These are phyloP conservation scores for Phanerochaete sordida DNA, from an alignment of 768 basidiomycete species.

Conservation along the genomic window DNA sequence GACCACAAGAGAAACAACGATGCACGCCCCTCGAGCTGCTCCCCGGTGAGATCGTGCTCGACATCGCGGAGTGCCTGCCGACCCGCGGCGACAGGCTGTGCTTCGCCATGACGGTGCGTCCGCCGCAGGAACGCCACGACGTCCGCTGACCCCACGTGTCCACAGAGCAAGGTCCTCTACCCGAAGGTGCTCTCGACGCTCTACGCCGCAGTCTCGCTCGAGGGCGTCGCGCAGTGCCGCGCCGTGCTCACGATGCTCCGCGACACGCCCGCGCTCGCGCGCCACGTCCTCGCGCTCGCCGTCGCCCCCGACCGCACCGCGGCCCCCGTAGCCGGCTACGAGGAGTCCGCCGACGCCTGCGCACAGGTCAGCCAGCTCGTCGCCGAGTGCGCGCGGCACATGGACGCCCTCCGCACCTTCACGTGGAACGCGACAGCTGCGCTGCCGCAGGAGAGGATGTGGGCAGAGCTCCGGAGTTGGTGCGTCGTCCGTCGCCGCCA, in stretches of 20 bases:
- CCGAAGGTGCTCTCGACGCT: constrained; percentile 50
- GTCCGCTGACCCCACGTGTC: neutral
- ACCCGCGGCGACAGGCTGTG: constrained; percentile 52
- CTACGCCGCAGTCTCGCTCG: constrained; percentile 55
- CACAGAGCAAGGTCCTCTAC: neutral
- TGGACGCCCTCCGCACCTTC: constrained; percentile 67
- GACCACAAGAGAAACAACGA: neutral
- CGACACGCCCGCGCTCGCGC: constrained; percentile 50
- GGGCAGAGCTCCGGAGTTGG: constrained; percentile 70
- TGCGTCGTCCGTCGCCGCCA: constrained; percentile 29
- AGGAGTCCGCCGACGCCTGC: constrained; percentile 24
- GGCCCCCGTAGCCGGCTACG: constrained; percentile 1
- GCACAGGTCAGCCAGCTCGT: constrained; percentile 48
- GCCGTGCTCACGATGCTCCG: constrained; percentile 64
- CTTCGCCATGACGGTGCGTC: constrained; percentile 57
- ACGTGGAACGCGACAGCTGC: constrained; percentile 67
- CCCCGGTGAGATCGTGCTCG: constrained; percentile 65
- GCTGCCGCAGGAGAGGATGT: constrained; percentile 69
- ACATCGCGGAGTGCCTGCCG: constrained; percentile 55
- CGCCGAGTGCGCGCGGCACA: constrained; percentile 39
- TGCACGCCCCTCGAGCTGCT: constrained; percentile 17
- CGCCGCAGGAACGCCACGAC: neutral
- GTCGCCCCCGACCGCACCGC: constrained; percentile 36
- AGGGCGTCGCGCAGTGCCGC: constrained; percentile 55
- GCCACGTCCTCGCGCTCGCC: constrained; percentile 61